These are phyloP conservation scores for Musa troglodytarum DNA, from an alignment of 176 grass and related monocot genomes.

Conservation along the genomic window DNA sequence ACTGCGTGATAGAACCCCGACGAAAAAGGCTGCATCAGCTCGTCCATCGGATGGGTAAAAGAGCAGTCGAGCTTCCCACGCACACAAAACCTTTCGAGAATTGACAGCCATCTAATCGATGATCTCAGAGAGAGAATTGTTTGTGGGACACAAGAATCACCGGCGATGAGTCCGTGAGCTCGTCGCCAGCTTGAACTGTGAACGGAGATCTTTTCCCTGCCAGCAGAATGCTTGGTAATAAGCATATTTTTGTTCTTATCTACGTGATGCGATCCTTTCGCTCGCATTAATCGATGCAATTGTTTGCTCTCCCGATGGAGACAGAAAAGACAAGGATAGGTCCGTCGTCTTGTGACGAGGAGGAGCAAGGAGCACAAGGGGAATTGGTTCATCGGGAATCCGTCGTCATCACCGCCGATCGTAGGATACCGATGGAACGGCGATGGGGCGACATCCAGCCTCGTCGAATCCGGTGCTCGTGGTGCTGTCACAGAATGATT, in stretches of 20 bases:
- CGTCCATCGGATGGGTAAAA: not conserved
- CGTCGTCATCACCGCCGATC: not conserved
- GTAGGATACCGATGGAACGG: not conserved
- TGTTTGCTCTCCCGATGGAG: not conserved
- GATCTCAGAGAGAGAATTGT: no score
- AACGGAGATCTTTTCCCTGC: no score
- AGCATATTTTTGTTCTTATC: no score
- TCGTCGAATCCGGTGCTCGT: not conserved
- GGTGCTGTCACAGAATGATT: not conserved
- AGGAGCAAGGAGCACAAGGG: not conserved
- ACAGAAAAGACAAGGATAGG: not conserved
- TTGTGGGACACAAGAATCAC: no score
- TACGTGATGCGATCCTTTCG: not conserved
- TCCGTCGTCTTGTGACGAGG: not conserved
- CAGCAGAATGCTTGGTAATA: no score
- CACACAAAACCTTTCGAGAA: not conserved
- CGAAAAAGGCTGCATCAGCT: not conserved
- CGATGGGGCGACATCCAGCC: no score
- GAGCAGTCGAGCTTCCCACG: not conserved
- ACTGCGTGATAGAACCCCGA: no score
- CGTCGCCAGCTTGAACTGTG: no score
- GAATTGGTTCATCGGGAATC: not conserved
- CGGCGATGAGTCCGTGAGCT: no score
- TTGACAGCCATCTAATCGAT: not conserved
- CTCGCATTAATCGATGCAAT: not conserved